A percentile compares a stretch with the other conserved stretches of the same genome.
Conservation (phyloP, 2,329 filamentous ascomycete genomes). For the Nigrospora oryzae region DNA sequence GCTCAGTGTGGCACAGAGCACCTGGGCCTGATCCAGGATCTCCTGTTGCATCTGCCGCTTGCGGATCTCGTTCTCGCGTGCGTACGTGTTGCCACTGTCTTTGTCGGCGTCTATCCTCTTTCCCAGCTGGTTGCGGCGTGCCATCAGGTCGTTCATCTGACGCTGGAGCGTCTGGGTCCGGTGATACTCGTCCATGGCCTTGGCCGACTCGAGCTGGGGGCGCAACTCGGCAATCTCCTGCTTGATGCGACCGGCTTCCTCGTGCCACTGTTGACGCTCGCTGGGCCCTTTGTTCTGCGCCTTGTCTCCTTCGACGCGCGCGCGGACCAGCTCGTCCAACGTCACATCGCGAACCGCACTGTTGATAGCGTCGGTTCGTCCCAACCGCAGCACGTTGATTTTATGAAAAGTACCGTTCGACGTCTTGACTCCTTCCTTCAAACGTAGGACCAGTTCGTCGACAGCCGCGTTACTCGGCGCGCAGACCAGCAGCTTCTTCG, state of each 20-base stretch:
- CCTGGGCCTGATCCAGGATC: constrained; percentile 81
- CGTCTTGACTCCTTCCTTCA: constrained; percentile 81
- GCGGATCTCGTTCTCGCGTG: constrained; percentile 78
- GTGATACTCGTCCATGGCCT: constrained; percentile 41
- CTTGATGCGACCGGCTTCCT: constrained; percentile 65
- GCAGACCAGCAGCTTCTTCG: constrained; percentile 89
- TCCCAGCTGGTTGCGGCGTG: constrained; percentile 67
- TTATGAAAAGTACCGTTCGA: constrained; percentile 63
- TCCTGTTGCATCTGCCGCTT: constrained; percentile 81
- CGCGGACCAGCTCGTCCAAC: constrained; percentile 81
- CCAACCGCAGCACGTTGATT: constrained; percentile 82
- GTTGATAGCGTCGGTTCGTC: constrained; percentile 89
- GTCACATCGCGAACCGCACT: constrained; percentile 82
- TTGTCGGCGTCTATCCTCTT: constrained; percentile 80
- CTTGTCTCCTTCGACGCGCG: constrained; percentile 54
- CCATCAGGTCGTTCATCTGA: constrained; percentile 70
- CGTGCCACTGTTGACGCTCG: constrained; percentile 50
- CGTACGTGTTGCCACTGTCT: constrained; percentile 73
- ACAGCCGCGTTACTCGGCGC: constrained; percentile 98
- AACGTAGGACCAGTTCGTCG: constrained; percentile 86
- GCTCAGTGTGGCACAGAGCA: constrained; percentile 90
- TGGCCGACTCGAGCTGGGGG: constrained; percentile 60
- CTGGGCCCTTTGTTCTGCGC: constrained; percentile 48
- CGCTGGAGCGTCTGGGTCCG: constrained; percentile 54
- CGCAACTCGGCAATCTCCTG: constrained; percentile 64